These are phyloP conservation scores for Fusarium chlamydosporum DNA, from an alignment of 2,329 filamentous ascomycete genomes.

Conservation along the genomic window DNA sequence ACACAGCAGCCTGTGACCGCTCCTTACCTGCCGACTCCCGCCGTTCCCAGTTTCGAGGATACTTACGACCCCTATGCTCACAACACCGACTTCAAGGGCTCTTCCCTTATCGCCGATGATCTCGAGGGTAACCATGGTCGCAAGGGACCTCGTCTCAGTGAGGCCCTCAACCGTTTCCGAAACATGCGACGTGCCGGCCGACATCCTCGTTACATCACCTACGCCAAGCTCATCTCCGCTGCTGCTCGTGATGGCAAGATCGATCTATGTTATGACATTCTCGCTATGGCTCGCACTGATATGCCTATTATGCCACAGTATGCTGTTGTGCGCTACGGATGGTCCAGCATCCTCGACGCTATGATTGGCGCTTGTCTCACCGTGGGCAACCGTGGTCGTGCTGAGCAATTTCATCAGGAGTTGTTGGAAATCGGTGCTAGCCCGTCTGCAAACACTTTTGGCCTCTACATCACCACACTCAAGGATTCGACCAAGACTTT, in stretches of 20 bases:
- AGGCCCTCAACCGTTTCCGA: conserved; percentile 85
- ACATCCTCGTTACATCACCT: conserved; percentile 95
- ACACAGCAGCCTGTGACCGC: conserved; percentile 59
- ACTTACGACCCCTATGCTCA: conserved; percentile 91
- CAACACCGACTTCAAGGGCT: conserved; percentile 93
- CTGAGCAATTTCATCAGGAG: conserved; percentile 91
- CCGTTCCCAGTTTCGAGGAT: conserved; percentile 78
- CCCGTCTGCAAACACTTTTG: conserved; percentile 97
- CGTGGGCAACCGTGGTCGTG: conserved; percentile 82
- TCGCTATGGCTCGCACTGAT: conserved; percentile 90
- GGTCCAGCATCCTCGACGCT: conserved; percentile 95
- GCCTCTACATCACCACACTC: conserved; percentile 98
- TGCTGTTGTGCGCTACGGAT: conserved; percentile 90
- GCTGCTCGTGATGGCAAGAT: conserved; percentile 88
- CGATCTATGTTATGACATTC: conserved; percentile 85
- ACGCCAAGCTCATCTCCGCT: conserved; percentile 93
- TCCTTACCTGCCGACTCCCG: conserved; percentile 69
- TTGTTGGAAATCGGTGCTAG: conserved; percentile 90
- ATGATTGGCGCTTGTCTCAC: conserved; percentile 95
- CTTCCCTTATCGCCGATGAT: conserved; percentile 88
- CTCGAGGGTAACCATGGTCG: conserved; percentile 85
- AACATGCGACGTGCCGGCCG: conserved; percentile 94
- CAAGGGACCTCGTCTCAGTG: conserved; percentile 79
- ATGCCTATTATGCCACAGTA: conserved; percentile 89
- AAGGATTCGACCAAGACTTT: conserved; percentile 98